Evolutionary conservation across 106 monocot genomes (phyloP), one percentile per base, ranked within the genome.

Genomic region (Dioscorea dumetorum): DNA sequence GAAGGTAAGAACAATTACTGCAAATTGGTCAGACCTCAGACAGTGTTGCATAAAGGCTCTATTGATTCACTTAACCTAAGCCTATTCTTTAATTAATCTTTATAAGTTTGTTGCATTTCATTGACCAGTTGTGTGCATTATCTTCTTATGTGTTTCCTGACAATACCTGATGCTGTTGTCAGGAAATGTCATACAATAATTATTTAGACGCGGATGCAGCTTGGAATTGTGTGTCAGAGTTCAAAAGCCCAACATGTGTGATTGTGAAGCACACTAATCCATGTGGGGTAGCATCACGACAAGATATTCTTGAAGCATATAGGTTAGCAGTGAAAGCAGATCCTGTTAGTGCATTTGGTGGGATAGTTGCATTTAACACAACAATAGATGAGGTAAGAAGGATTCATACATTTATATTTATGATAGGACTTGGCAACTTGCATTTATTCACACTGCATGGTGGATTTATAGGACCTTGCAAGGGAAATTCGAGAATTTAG

Each of bases 111-210:
- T 59, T 22, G 41, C 6, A 5, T 41, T 41, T 3, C 41, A 41
- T 41, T 10, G 10, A 8, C 1, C 10, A 41, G 10, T 41, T 6
- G 41, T 6, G 5, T 41, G 41, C 0, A 41, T 8, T 41, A 10
- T 2, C 41, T 10, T 6, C 28, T 41, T 41, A 6, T 6, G 6
- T 6, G 6, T 41, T 6, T 41, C 41, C 41, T 41, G 6, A 41
- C 41, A 41, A 3, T 41, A 41, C 0, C 3, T 41, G 6, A 41
- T 6, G n/a, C n/a, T n/a, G 41, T 41, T 17, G 51, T 12, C 79
- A 97, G 97, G 97, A 97, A 67, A 97, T 97, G 97, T 97, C 97
- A 19, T 92, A 97, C 71, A 97, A 97, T 63, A 97, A 97, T 61
- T 97, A 97, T 72, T 79, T 97, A 71, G 97, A 97, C 85, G 92